A percentile compares a stretch with the other conserved stretches of the same genome.
Evolutionary conservation across 2,329 filamentous ascomycete genomes (phyloP).

Genomic region (Curvularia sp.): DNA sequence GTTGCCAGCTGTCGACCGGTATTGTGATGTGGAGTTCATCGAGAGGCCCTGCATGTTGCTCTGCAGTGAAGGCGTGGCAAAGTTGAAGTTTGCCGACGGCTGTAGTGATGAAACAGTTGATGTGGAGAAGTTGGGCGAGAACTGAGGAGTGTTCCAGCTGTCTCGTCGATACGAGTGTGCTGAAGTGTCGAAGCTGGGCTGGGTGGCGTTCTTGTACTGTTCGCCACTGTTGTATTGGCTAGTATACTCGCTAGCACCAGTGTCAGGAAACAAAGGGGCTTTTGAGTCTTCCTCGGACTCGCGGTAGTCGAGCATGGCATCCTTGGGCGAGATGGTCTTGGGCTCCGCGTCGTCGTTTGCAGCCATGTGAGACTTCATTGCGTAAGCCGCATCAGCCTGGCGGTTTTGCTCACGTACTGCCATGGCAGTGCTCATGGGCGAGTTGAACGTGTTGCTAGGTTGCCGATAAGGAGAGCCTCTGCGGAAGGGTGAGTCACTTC

Average conservation of each 20-base stretch:
- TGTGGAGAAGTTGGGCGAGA: conserved; percentile 44
- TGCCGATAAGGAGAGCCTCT: conserved; percentile 64
- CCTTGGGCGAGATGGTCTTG: conserved; percentile 93
- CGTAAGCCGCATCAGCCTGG: conserved; percentile 62
- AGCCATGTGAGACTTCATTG: conserved; percentile 50
- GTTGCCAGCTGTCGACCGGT: conserved; percentile 39
- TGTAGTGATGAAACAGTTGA: conserved; percentile 39
- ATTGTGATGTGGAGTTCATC: conserved; percentile 45
- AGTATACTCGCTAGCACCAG: conserved; percentile 61
- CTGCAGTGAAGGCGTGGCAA: conserved; percentile 53
- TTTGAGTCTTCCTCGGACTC: conserved; percentile 74
- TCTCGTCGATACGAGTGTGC: conserved; percentile 43
- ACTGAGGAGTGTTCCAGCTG: conserved; percentile 48
- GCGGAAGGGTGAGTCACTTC: conserved; percentile 83
- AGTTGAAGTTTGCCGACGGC: conserved; percentile 54
- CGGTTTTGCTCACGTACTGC: conserved; percentile 68
- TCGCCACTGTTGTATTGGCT: conserved; percentile 53
- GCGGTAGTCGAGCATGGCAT: conserved; percentile 84
- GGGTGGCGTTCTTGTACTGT: conserved; percentile 48
- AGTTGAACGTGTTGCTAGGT: conserved; percentile 52
- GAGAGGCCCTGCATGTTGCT: conserved; percentile 43
- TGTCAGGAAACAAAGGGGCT: conserved; percentile 75
- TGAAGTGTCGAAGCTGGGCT: conserved; percentile 47
- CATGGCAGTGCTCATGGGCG: conserved; percentile 60
- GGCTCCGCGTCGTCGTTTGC: conserved; percentile 55